A percentile compares a stretch with the other conserved stretches of the same genome.
Evolutionary conservation across 257 asterid species (phyloP).

Genomic region (Agastache rugosa): DNA sequence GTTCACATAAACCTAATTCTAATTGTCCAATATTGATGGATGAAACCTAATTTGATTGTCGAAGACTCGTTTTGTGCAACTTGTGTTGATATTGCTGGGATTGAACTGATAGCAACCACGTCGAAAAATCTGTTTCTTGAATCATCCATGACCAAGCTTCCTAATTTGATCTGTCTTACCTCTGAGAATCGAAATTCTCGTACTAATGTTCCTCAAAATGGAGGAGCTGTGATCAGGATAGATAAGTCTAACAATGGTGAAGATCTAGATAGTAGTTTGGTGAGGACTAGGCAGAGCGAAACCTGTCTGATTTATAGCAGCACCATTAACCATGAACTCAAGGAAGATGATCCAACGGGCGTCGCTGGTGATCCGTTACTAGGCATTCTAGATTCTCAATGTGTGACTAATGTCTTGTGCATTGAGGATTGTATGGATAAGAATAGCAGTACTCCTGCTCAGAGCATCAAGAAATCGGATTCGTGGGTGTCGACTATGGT

Average conservation of each 20-base stretch:
- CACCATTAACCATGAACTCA: constrained; percentile 25
- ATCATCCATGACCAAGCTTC: constrained; percentile 55
- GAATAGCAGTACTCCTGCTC: constrained; percentile 37
- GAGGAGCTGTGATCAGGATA: constrained; percentile 43
- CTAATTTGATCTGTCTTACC: constrained; percentile 41
- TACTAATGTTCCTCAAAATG: constrained; percentile 42
- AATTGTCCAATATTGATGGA: constrained; percentile 46
- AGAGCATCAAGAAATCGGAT: constrained; percentile 40
- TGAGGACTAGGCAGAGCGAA: constrained; percentile 36
- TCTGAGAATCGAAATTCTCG: constrained; percentile 43
- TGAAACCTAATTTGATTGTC: constrained; percentile 47
- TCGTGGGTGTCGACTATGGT: constrained; percentile 34
- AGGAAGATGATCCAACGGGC: constrained; percentile 34
- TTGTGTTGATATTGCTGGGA: constrained; percentile 51
- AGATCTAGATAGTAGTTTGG: constrained; percentile 22
- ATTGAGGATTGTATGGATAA: constrained; percentile 41
- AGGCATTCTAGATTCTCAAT: constrained; percentile 35
- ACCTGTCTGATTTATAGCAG: constrained; percentile 39
- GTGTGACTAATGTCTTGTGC: constrained; percentile 33
- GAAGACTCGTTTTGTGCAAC: constrained; percentile 58
- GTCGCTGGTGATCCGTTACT: constrained; percentile 12
- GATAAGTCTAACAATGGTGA: constrained; percentile 41
- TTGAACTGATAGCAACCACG: constrained; percentile 53
- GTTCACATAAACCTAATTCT: constrained; percentile 19
- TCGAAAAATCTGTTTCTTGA: constrained; percentile 32